These are phyloP conservation scores for Cupressus sempervirens DNA, from an alignment of 75 land plant species.

Conservation along the genomic window DNA sequence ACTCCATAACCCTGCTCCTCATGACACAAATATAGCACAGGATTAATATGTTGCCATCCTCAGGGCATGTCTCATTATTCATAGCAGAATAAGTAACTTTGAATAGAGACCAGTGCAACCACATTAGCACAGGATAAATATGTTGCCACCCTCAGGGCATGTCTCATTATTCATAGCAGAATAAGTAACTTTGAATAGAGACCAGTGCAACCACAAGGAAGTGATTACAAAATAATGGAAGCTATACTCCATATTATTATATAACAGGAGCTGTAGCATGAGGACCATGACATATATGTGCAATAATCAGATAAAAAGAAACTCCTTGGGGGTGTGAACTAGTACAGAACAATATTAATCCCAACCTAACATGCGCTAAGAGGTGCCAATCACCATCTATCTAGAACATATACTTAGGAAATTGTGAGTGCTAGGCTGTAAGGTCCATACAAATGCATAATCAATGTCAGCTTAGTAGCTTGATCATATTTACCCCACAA, in stretches of 20 bases:
- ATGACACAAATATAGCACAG: neutral
- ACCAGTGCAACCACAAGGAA: neutral
- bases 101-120: neutral
- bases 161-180: neutral
- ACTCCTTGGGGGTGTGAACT: neutral
- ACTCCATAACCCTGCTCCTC: neutral
- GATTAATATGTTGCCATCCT: neutral
- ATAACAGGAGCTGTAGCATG: neutral
- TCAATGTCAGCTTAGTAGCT: neutral
- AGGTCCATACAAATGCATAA: neutral
- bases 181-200: neutral
- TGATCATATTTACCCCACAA: neutral
- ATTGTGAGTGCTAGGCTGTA: neutral
- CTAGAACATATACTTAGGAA: neutral
- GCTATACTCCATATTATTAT: neutral
- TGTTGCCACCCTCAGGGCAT: neutral
- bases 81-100: neutral
- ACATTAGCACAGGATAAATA: neutral
- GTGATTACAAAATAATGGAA: neutral
- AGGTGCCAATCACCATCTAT: neutral
- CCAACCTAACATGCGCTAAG: neutral
- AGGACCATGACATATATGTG: neutral
- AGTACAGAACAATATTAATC: neutral
- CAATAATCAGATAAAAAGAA: neutral
- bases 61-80: neutral